These are phyloP conservation scores for Dioscorea alata DNA, from an alignment of 106 monocot genomes.

Conservation along the genomic window DNA sequence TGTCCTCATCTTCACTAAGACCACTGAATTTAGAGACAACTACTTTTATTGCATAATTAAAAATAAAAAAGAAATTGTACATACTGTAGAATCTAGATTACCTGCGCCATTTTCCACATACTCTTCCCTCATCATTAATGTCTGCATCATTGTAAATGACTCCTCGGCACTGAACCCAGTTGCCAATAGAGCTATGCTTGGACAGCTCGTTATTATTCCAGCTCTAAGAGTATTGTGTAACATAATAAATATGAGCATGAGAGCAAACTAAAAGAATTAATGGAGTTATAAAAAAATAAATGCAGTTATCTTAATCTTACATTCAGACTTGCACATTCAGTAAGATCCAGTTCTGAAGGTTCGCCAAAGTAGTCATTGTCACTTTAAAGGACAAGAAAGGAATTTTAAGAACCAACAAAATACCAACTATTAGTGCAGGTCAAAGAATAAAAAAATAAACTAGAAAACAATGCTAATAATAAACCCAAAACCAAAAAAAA, in stretches of 20 bases:
- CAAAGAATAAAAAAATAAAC: background rate
- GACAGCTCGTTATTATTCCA: constrained; percentile 11
- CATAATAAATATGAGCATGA: background rate
- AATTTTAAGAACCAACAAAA: background rate
- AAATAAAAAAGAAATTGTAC: background rate
- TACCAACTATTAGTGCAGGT: background rate
- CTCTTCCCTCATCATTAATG: constrained; percentile 20
- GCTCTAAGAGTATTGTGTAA: constrained; percentile 7
- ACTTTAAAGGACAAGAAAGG: constrained; percentile 19
- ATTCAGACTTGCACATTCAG: constrained; percentile 27
- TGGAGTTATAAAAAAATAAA: background rate
- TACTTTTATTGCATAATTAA: background rate
- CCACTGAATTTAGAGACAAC: background rate
- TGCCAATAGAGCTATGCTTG: constrained; percentile 18
- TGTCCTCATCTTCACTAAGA: background rate
- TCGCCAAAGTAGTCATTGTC: constrained; percentile 28
- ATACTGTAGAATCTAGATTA: constrained; percentile 4
- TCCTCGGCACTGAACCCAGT: constrained; percentile 52
- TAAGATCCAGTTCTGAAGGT: constrained; percentile 28
- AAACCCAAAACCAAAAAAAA: background rate
- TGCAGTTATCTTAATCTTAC: constrained; percentile 18
- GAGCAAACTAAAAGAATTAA: background rate
- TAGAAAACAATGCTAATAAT: background rate
- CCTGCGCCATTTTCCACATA: constrained; percentile 81
- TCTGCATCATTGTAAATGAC: constrained; percentile 14